Conservation (phyloP, 225 moss, liverwort and hornwort species). For the Physcomitrellopsis africana region DNA sequence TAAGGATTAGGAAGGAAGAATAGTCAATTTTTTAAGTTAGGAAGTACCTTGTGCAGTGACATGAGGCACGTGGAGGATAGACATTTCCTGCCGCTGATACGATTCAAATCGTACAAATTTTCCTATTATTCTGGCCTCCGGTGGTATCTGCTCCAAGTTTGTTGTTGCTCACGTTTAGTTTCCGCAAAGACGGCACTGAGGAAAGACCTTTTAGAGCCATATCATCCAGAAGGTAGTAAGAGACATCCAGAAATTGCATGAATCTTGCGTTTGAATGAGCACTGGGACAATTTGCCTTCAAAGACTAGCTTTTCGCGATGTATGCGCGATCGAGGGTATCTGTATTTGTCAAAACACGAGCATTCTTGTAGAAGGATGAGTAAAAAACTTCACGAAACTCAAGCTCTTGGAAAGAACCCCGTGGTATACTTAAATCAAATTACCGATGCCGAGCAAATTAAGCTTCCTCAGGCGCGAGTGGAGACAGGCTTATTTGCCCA, state of each 20-base stretch:
- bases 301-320: not conserved
- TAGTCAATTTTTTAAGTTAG: not conserved
- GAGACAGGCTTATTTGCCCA: constrained; percentile 33
- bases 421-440: constrained; percentile 38
- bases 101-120: constrained; percentile 46
- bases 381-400: constrained; percentile 34
- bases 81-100: constrained; percentile 36
- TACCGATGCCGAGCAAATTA: constrained; percentile 46
- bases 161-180: constrained; percentile 49
- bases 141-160: constrained; percentile 42
- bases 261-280: not conserved
- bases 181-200: constrained; percentile 40
- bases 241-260: constrained; percentile 48
- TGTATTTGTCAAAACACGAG: not conserved
- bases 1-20: constrained; percentile 6
- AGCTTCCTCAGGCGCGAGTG: constrained; percentile 45
- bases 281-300: not conserved
- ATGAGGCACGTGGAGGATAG: constrained; percentile 39
- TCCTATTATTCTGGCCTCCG: constrained; percentile 26
- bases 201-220: constrained; percentile 38
- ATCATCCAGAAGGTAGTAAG: constrained; percentile 47
- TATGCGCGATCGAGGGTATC: not conserved
- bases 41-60: constrained; percentile 40
- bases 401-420: constrained; percentile 45
- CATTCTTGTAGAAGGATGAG: not conserved